Conservation (phyloP, 495 filamentous ascomycete species). For the Hypoxylon fuscum region DNA sequence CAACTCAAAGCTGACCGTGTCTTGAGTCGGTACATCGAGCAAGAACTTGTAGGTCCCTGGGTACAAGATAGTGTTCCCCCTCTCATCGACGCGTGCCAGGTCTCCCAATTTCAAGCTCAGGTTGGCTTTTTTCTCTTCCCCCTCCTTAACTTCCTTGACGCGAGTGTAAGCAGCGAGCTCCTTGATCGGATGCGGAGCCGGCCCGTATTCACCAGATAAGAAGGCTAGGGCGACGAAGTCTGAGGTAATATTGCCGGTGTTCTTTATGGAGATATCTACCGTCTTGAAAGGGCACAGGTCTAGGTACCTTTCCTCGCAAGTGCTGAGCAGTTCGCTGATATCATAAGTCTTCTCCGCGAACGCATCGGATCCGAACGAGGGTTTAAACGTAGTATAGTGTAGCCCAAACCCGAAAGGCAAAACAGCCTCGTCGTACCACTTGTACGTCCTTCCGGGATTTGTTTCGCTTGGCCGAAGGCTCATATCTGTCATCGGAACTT, state of each 20-base stretch:
- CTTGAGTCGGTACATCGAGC: constrained; percentile 59
- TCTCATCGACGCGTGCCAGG: constrained; percentile 65
- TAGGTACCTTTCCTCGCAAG: constrained; percentile 46
- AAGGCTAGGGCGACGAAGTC: constrained; percentile 70
- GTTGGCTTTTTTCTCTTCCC: constrained; percentile 44
- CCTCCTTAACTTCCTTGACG: constrained; percentile 55
- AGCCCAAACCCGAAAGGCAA: constrained; percentile 60
- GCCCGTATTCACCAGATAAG: constrained; percentile 63
- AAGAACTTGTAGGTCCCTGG: constrained; percentile 70
- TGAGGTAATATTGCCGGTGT: constrained; percentile 63
- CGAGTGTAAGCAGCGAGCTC: constrained; percentile 69
- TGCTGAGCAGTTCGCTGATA: constrained; percentile 43
- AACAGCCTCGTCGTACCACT: constrained; percentile 52
- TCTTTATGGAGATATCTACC: constrained; percentile 49
- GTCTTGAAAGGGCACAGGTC: constrained; percentile 58
- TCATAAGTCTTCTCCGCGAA: constrained; percentile 31
- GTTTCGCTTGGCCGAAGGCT: constrained; percentile 44
- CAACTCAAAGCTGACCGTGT: constrained; percentile 52
- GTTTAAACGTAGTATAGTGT: constrained; percentile 60
- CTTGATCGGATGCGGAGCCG: constrained; percentile 69
- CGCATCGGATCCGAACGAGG: constrained; percentile 20
- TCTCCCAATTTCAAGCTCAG: constrained; percentile 66
- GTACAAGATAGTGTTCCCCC: constrained; percentile 69
- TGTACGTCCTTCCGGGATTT: constrained; percentile 55
- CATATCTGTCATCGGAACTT: constrained; percentile 55